A percentile compares a stretch with the other conserved stretches of the same genome.
Evolutionary conservation across 805 yeast species (phyloP).

Genomic region (Cyberlindnera maritima): DNA sequence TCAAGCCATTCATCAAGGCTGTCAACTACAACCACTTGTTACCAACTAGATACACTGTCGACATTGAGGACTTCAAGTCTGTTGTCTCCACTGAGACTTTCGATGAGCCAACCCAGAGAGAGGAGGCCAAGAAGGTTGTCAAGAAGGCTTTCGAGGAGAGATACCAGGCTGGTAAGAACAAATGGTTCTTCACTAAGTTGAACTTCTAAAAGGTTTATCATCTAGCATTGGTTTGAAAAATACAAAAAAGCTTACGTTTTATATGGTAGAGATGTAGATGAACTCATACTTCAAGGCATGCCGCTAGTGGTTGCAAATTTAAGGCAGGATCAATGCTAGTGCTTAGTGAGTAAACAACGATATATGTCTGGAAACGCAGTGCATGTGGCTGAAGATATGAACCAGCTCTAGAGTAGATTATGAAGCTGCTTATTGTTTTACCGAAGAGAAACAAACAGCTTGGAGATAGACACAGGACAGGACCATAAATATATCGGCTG

Average conservation of each 20-base stretch:
- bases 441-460: too few species aligned
- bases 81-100: slow-evolving; percentile 91
- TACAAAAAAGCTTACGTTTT: slow-evolving; percentile 1
- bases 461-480: too few species aligned
- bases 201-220: slow-evolving; percentile 54
- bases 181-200: slow-evolving; percentile 99
- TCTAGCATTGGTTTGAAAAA: slow-evolving; percentile 13
- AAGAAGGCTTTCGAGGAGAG: slow-evolving; percentile 99
- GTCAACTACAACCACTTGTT: slow-evolving; percentile 99
- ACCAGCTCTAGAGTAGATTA: too few species aligned
- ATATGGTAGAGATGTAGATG: background rate
- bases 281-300: too few species aligned
- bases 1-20: slow-evolving; percentile 98
- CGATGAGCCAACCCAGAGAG: slow-evolving; percentile 96
- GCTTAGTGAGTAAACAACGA: too few species aligned
- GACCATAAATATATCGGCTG: too few species aligned
- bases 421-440: too few species aligned
- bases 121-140: slow-evolving; percentile 98
- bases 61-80: slow-evolving; percentile 92
- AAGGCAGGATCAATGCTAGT: too few species aligned
- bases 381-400: too few species aligned
- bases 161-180: slow-evolving; percentile 99
- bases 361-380: too few species aligned
- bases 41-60: slow-evolving; percentile 99
- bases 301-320: too few species aligned